Percentiles rank a stretch among this genome's conserved stretches.
phyloP scores from a whole-genome alignment of 2,329 filamentous ascomycete genomes.

The Trichoderma sp. region DNA sequence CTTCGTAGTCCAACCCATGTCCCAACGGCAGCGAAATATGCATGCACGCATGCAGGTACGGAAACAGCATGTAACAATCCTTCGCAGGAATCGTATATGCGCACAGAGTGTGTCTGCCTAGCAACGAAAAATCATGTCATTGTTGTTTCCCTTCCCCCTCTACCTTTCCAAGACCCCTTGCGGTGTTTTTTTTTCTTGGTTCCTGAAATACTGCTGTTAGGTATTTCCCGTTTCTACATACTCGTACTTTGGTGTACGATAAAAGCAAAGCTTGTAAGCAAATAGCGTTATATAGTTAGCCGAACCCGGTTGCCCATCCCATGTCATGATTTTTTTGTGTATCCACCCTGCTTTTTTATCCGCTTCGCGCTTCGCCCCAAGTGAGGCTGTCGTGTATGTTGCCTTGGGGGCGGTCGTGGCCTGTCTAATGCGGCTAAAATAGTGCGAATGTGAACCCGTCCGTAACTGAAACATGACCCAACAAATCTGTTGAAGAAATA shows the following conservation, averaged over 20 bases:
- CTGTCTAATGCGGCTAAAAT: constrained; percentile 3
- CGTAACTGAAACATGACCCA: constrained; percentile 1
- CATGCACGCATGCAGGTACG: constrained; percentile 6
- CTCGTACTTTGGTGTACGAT: neutral
- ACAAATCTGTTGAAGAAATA: neutral
- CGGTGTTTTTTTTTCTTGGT: neutral
- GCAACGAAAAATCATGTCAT: neutral
- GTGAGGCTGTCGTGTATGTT: neutral
- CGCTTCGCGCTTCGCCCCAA: neutral
- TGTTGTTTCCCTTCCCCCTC: neutral
- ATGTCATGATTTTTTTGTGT: neutral
- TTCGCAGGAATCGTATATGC: neutral
- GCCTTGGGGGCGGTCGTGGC: neutral
- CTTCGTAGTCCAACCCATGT: neutral
- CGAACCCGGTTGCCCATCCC: neutral
- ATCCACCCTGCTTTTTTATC: neutral
- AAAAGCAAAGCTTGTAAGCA: neutral
- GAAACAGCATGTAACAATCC: constrained; percentile 8
- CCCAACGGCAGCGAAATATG: neutral
- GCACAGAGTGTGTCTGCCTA: neutral
- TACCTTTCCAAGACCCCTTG: neutral
- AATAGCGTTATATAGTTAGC: neutral
- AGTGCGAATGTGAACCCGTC: neutral
- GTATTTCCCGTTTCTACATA: neutral
- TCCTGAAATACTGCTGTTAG: neutral